Conservation (phyloP, 331 rosid genomes). For the Cydonia oblonga region DNA sequence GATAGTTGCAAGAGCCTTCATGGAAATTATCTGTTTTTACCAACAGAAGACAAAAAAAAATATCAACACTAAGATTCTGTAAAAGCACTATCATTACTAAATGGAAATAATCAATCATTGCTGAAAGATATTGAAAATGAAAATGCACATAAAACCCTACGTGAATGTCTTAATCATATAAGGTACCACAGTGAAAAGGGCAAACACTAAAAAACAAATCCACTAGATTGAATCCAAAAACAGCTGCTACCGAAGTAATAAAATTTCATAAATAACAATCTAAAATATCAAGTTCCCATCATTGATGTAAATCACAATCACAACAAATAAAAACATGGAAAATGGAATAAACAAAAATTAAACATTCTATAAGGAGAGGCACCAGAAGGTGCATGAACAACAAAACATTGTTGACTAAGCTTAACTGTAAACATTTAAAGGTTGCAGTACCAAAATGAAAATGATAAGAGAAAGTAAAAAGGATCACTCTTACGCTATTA, state of each 20-base stretch:
- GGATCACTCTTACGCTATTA: background rate
- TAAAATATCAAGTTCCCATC: background rate
- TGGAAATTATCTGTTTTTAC: constrained; percentile 44
- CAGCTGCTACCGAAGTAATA: background rate
- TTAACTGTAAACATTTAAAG: background rate
- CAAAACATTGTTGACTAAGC: background rate
- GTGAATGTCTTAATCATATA: background rate
- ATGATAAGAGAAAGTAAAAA: background rate
- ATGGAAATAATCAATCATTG: background rate
- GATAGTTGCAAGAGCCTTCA: constrained; percentile 61
- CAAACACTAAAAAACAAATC: background rate
- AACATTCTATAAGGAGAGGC: background rate
- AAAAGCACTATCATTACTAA: background rate
- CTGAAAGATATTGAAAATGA: background rate
- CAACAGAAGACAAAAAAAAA: constrained; percentile 8
- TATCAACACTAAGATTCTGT: background rate
- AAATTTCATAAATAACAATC: background rate
- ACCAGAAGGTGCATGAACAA: background rate
- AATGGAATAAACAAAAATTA: background rate
- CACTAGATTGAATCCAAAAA: background rate
- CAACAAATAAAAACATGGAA: background rate
- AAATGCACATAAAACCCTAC: background rate
- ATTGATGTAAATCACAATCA: background rate
- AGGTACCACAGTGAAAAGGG: too few species aligned
- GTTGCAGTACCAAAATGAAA: background rate